Base-by-base conservation (phyloP, 306 rosid species). In the Cotoneaster glaucophyllus region DNA sequence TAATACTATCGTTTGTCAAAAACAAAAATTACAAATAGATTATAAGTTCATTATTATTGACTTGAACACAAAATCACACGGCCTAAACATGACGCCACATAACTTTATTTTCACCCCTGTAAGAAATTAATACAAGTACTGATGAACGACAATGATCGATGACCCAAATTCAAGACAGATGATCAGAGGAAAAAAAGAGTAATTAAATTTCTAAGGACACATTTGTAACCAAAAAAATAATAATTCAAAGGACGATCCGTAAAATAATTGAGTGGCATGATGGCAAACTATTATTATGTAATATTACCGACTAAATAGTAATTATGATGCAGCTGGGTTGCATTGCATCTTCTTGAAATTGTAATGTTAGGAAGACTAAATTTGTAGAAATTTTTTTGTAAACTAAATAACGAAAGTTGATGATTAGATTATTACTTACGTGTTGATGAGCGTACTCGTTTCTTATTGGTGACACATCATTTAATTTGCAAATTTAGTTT, bases 201-300 rank as follows among this genome's bases (percentile, higher is more conserved):
- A 25, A 44, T 62, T 52, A 74, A 72, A 72, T 72, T 72, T 25
- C 28, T 22, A 41, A 25, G 67, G 75, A 59, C 65, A 63, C 54
- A 57, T 14, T 57, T 37, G 32, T 58, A 39, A 19, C 43, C 37
- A 58, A 5, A 32, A 32, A 63, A 63, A 41, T 3, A 63, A 63
- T 17, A 17, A 3, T 29, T 29, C n/a, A 8, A 29, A 8, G 43
- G 14, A 29, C 67, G 12, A 4, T 19, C 15, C 13, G 44, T 34
- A 2, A 64, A 22, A 32, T 32, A 32, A 19, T 65, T 11, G 48
- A 31, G 10, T 7, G 50, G 11, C 22, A 71, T 32, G 50, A 76
- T 67, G n/a, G 50, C 44, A 64, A 64, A 29, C 24, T 19, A 50
- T 24, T 52, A 48, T 34, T 66, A 18, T 64, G 39, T 62, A 9